Evolutionary conservation across 139 green algal genomes (phyloP), one percentile per base, ranked within the genome.

Genomic region (Desmodesmus armatus): DNA sequence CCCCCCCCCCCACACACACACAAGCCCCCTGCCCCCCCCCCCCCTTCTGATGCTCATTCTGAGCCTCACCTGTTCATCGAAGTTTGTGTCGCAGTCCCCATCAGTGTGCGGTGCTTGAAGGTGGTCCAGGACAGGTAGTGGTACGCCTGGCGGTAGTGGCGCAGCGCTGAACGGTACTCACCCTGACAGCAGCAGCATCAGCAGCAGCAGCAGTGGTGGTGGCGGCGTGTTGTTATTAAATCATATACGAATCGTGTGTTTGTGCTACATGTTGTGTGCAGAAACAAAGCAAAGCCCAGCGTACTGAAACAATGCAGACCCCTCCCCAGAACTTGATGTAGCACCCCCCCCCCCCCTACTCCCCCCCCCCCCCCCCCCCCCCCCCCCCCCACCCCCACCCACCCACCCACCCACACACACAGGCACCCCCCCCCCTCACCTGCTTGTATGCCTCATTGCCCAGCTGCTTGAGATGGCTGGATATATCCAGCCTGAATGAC

Each of bases 381-480:
- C 9, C 9, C 47, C 47, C 47, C 9, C 47, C 13, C 9, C 47
- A 55, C 47, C 47, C 47, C 47, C 13, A 13, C 47, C 13, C 13
- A 55, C 9, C 47, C 47, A 21, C 47, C 47, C 47, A 55, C 47
- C 19, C 13, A 1, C 11, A 31, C 65, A 74, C 7, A 1, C 65
- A n/a, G 31, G 13, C 33, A n/a, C 11, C 74, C 31, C 23, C 49
- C 29, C 17, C 31, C 25, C 74, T 11, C 77, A 84, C 77, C 77
- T 72, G 40, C 39, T 84, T 84, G 58, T 84, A 84, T 2, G 60
- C 58, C 4, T 44, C 27, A n/a, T 84, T 84, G 39, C 58, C 77
- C 43, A 7, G 19, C 27, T 73, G 19, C 53, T 69, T 72, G 21
- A 84, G 58, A 6, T 84, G 51, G 4, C 7, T 23, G 23, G 77